Evolutionary conservation across 495 filamentous ascomycete species (phyloP), one percentile per base, ranked within the genome.

Genomic region (Letharia columbiana): DNA sequence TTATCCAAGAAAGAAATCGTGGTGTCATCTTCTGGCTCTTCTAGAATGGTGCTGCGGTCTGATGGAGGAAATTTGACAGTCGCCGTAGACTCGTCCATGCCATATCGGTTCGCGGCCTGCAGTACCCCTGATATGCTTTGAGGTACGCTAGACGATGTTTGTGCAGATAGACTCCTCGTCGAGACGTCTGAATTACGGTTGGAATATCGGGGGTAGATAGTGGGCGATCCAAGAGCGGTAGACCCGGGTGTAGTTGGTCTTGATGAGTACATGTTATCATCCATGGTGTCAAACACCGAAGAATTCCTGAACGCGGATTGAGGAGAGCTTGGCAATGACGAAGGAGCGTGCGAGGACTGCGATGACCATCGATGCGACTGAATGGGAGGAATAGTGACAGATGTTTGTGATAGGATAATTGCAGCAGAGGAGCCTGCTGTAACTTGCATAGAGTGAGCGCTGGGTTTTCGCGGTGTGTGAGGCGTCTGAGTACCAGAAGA

Each of bases 271-370:
- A 77, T 73, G 12, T 74, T 75, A 57, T 82, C 77, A 64, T 86
- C 81, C 31, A 79, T 73, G 10, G 84, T 80, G 70, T 97, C 92
- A 70, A 96, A 96, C 56, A 96, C 77, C 0, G 85, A 88, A 11
- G 90, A 89, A 31, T 85, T 85, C 18, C 87, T 83, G 71, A 86
- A 87, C 20, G 81, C 85, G 4, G 91, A 93, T 35, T 82, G 82
- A 6, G 93, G 92, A 4, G 92, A 96, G 71, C 85, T 91, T 6
- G 91, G 86, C n/a, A 86, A 77, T 0, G 88, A 86, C n/a, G 87
- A 84, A 9, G 80, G 79, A 13, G 74, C 73, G 56, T 77, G 77
- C 35, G 79, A 80, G 11, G 88, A 87, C 58, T 88, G 82, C 15
- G 83, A 71, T 0, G 90, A 91, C 86, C 86, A 91, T 33, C 84